Evolutionary conservation across 352 stramenopile genomes (phyloP).

Genomic region (Pythium periplocum): DNA sequence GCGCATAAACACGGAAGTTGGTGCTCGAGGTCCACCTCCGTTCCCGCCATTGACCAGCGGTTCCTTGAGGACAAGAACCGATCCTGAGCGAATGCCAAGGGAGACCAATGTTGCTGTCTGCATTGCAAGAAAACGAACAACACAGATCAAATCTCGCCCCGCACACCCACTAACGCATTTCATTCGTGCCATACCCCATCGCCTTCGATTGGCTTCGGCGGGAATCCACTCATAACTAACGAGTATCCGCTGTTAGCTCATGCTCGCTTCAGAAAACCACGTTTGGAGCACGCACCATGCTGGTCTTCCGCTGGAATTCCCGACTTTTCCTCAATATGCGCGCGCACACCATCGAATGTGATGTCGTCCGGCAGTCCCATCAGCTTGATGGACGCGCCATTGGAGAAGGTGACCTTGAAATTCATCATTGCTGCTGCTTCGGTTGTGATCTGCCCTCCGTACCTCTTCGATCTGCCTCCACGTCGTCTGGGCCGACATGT

Average conservation of each 20-base stretch:
- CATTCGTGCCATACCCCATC: conserved; percentile 25
- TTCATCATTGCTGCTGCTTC: conserved; percentile 16
- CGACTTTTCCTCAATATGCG: conserved; percentile 48
- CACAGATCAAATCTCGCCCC: background rate
- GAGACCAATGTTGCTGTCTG: conserved; percentile 40
- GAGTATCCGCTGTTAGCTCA: too few relatives aligned
- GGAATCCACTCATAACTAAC: conserved; percentile 73
- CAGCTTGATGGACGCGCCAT: conserved; percentile 71
- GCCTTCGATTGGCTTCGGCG: conserved; percentile 59
- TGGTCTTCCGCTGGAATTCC: conserved; percentile 58
- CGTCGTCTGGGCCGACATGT: too few relatives aligned
- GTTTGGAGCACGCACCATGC: conserved; percentile 28
- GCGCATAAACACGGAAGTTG: conserved; percentile 54
- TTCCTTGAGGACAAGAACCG: conserved; percentile 71
- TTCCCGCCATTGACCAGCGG: conserved; percentile 16
- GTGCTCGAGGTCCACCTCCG: conserved; percentile 8
- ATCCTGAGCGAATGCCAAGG: conserved; percentile 59
- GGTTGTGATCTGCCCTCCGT: too few relatives aligned
- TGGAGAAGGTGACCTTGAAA: conserved; percentile 75
- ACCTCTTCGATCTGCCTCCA: too few relatives aligned
- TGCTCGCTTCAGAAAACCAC: background rate
- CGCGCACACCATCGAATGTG: conserved; percentile 53
- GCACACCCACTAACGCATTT: background rate
- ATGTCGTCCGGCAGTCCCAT: conserved; percentile 50
- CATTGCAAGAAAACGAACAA: background rate